Base-by-base conservation (phyloP, 2,329 filamentous ascomycete species). In the Plectosphaerella cucumerina region DNA sequence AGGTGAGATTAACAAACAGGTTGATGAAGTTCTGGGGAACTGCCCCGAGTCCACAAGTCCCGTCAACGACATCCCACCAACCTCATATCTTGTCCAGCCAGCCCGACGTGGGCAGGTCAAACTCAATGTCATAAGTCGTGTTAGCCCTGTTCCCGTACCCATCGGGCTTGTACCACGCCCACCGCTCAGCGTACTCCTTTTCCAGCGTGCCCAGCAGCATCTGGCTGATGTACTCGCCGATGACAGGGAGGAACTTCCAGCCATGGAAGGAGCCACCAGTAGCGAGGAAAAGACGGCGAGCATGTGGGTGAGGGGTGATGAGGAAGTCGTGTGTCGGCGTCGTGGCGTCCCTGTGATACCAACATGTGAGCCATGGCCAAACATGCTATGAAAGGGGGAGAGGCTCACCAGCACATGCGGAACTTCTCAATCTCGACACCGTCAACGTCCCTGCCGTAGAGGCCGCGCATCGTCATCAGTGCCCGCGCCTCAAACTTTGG, bases 181-280 rank as follows among this genome's bases (percentile, higher is more conserved):
- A 76, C 48, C 73, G 65, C 49, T 65, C 64, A 22, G 59, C 60
- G 51, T 69, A 70, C 35, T 70, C 65, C 8, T 61, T 54, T n/a
- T 64, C 63, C 31, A 76, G 65, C 49, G 60, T 63, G 50, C 69
- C 71, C 48, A 72, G 61, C 60, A 77, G 62, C 68, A 76, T 71
- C 56, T 80, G 72, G 26, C 72, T 68, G 51, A 82, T 70, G 62
- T 86, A 86, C 52, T 78, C 76, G 4, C 83, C 82, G 55, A 84
- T 78, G 21, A 77, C 78, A 1, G 82, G 82, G 22, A 86, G 67
- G 59, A 86, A 85, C 62, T 86, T 86, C 75, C 78, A 85, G 26
- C 78, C 77, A 60, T 86, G 83, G 55, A 85, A 84, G 12, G 81
- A 85, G 1, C 84, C 83, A 12, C 80, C 82, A 0, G 78, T 79